Conservation (phyloP, 2,329 filamentous ascomycete genomes). For the Monilinia laxa region DNA sequence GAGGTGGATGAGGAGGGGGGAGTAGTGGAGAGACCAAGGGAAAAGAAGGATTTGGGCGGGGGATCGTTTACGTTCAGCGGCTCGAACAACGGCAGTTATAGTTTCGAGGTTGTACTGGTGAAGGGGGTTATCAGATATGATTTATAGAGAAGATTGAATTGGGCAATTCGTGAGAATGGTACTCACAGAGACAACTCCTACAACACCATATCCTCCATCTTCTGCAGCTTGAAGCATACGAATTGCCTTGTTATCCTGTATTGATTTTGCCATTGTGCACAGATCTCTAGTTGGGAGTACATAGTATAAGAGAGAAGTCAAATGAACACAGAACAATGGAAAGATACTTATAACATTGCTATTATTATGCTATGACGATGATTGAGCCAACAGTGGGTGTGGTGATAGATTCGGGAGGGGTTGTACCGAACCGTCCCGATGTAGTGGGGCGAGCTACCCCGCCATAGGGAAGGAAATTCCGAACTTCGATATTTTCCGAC, state of each 20-base stretch:
- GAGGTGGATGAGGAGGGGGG: slow-evolving; percentile 53
- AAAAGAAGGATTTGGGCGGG: slow-evolving; percentile 71
- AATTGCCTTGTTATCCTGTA: slow-evolving; percentile 21
- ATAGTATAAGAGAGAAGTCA: neutral
- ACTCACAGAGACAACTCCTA: slow-evolving; percentile 48
- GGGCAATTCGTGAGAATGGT: neutral
- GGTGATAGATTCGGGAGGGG: neutral
- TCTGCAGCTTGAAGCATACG: slow-evolving; percentile 45
- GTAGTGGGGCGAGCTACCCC: neutral
- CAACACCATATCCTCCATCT: slow-evolving; percentile 55
- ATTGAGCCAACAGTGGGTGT: neutral
- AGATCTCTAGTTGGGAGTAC: neutral
- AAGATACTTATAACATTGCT: slow-evolving; percentile 1
- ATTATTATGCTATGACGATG: neutral
- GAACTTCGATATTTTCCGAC: neutral
- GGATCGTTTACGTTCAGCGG: slow-evolving; percentile 64
- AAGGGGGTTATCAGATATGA: neutral
- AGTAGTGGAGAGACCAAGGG: slow-evolving; percentile 67
- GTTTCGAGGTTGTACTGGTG: slow-evolving; percentile 65
- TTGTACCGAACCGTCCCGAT: neutral
- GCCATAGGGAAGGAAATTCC: neutral
- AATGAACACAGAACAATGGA: neutral
- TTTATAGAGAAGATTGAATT: neutral
- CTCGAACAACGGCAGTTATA: slow-evolving; percentile 65
- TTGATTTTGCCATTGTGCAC: slow-evolving; percentile 3